Evolutionary conservation across 2,329 filamentous ascomycete genomes (phyloP), one percentile per base, ranked within the genome.

Genomic region (Colletotrichum plurivorum): DNA sequence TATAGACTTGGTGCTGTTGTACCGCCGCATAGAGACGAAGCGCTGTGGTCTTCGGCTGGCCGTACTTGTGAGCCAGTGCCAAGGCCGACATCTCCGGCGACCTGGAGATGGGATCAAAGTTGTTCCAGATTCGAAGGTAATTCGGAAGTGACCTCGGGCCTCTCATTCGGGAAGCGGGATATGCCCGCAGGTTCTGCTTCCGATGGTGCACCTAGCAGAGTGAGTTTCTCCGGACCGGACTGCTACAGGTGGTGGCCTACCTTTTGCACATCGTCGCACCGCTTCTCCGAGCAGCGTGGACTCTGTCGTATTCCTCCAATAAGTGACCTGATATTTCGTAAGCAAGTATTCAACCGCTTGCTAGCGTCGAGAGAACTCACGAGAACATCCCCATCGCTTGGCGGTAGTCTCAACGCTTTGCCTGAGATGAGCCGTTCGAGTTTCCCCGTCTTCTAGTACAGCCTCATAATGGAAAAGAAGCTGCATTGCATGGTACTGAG

Each of bases 331-430:
- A 46, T 46, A 4, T 18, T 12, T 18, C 6, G 16, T 46, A 5
- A 49, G 46, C 9, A 15, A 15, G n/a, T 13, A 13, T 18, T 12
- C 46, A 15, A 5, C 18, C 12, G n/a, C 6, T 7, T 27, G 16
- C 56, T 22, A 48, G 51, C 15, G 15, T 5, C 0, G 16, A 10
- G 18, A 6, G 9, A 12, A 73, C 76, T 65, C 62, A 78, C 77
- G 77, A 31, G 76, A 78, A 69, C 78, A 75, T 43, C 73, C 76
- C 78, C 78, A 79, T 57, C 78, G 69, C 69, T 79, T 79, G 8
- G 77, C 76, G 45, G 78, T 78, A 67, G 76, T 79, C 58, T 79
- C 77, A 27, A 79, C 72, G 9, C 76, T 76, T 36, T 77, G 76
- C 68, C 77, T 79, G 20, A 78, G 75, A 39, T 79, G 77, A 49